Base-by-base conservation (phyloP, 2,329 filamentous ascomycete species). In the Xylariales sp. region DNA sequence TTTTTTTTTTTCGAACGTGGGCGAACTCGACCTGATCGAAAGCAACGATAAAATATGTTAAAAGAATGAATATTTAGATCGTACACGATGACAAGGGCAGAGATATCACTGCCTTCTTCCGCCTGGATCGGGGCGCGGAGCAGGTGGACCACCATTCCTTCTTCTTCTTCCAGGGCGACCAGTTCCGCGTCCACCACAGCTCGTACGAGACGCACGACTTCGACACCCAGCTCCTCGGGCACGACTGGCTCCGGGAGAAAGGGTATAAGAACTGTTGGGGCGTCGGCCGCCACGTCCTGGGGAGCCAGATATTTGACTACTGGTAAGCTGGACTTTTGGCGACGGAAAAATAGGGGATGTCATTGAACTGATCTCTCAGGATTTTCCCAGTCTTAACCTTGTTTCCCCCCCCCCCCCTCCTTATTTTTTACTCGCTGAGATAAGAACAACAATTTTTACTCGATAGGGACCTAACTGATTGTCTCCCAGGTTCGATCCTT, bases 221-320 rank as follows among this genome's bases (percentile, higher is more conserved):
- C 49, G 83, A 88, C 53, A 76, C 77, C 5, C 83, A 87, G 63
- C 67, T 77, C 21, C 63, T 87, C 4, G 83, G 83, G 2, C 83
- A 88, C 59, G 73, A 83, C 50, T 86, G 80, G 78, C 61, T 88
- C 44, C 66, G 66, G 2, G 62, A 75, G 44, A 76, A 79, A 55
- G 76, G 75, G 2, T 83, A 83, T 53, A 70, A 69, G 50, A 74
- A 70, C 48, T 80, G 80, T 44, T 88, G 83, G 83, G 83, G 83
- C 2, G 75, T 88, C 0, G 83, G 83, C 0, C 61, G 83, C 37
- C 83, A 87, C 62, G 72, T 85, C 16, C 67, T 86, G 49, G 83
- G 83, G 4, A 78, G 72, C 45, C 83, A 86, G 60, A 77, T 87
- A 36, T 88, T 87, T 48, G 81, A 86, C 52, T 85, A 85, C 56